Evolutionary conservation across 73 alveolate species (phyloP), one percentile per base, ranked within the genome.

Genomic region (Paramecium caudatum): DNA sequence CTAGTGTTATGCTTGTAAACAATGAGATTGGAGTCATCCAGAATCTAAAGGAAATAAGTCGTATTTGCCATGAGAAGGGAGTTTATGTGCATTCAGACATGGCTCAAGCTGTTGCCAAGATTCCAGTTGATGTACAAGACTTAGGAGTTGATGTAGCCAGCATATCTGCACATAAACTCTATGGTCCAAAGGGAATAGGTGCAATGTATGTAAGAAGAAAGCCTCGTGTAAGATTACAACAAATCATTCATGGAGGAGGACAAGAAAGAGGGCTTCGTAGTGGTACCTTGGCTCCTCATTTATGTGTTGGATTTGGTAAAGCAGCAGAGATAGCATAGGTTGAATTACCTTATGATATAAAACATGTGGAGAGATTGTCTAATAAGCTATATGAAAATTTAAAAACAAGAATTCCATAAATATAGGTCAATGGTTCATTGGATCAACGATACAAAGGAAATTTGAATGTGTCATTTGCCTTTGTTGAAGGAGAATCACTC

Each of bases 21-120:
- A 99, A 99, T 82, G 99, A 99, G 94, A 98, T 99, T 47, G 99
- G 99, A n/a, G 98, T 97, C 17, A 95, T 98, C 88, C 98, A 98
- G 88, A 99, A 99, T 1, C 88, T 99, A 19, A 97, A 97, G 91
- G 99, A 98, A 93, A 93, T 99, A 23, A 98, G 98, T n/a, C 91
- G 95, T 83, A 91, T 97, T 33, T 97, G 99, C 87, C 95, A 97
- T 80, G 94, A 96, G 84, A 95, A 91, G 39, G 93, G 94, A 90
- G 98, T 95, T 17, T 94, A 95, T 85, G 94, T 98, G 84, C 99
- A 98, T 90, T 95, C 99, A 0, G 99, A 98, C 65, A 98, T 98
- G 10, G 99, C 99, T 9, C 95, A 98, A 84, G 98, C 98, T 8
- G 97, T 96, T 5, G 98, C 98, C 17, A 97, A 97, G 82, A 80